Base-by-base conservation (phyloP, 495 filamentous ascomycete genomes). In the Articulospora tetracladia region DNA sequence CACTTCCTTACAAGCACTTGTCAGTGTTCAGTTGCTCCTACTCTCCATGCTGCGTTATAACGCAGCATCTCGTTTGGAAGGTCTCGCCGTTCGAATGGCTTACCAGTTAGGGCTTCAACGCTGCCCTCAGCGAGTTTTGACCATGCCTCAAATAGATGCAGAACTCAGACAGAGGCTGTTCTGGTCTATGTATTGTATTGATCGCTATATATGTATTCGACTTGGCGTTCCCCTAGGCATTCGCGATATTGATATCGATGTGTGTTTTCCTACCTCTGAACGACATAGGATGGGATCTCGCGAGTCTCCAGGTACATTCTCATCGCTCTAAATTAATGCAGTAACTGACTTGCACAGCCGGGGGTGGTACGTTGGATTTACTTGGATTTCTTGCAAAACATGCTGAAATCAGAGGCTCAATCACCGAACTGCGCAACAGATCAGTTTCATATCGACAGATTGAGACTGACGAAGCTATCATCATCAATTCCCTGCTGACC, bases 141-240 rank as follows among this genome's bases (percentile, higher is more conserved):
- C 30, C 34, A 17, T 55, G 17, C 22, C 52, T 2, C 17, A n/a
- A 10, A 65, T 70, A 26, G 77, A 79, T 24, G 55, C 57, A 1
- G 64, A 67, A 15, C 73, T 76, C 19, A 69, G 77, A 44, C 62
- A 72, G 34, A 71, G 77, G 2, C 53, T 80, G 2, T 81, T 79
- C 59, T 81, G 77, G 77, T 78, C 76, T 0, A 74, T 79, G 8
- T 81, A 79, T 57, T 75, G 70, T 41, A 67, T 79, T 0, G 78
- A 81, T 30, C 61, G 78, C 59, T 78, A 78, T 63, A 65, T 80
- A 3, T 77, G 73, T 15, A 77, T 79, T 54, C 72, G 75, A 20
- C 66, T 81, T 27, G 78, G 78, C 0, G 69, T 77, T 15, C 78
- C 78, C 13, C 67, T 79, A 13, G 66, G 70, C 17, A 76, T 81